Evolutionary conservation across 2,329 filamentous ascomycete genomes (phyloP).

Genomic region (Cordyceps militaris): DNA sequence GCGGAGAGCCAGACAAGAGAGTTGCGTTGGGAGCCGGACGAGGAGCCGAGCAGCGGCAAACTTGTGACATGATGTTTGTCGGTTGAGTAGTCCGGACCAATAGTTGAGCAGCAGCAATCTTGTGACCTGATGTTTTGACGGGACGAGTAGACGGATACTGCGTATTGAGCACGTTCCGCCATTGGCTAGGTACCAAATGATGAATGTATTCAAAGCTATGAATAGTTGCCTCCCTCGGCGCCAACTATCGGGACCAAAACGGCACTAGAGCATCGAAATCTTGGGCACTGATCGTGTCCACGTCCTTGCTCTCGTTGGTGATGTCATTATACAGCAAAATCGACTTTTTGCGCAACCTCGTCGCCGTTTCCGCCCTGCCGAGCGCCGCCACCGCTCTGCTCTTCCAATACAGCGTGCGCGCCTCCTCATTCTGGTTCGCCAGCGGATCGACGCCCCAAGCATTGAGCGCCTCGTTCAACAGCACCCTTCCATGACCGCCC

Average conservation of each 20-base stretch:
- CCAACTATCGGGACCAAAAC: conserved; percentile 10
- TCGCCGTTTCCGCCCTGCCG: conserved; percentile 10
- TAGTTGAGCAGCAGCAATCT: no score
- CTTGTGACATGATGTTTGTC: no score
- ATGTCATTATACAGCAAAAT: conserved; percentile 3
- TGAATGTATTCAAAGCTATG: no score
- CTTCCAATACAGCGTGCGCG: conserved; percentile 13
- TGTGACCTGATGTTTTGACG: no score
- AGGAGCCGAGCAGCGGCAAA: no score
- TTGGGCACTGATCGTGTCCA: background rate
- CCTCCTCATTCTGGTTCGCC: conserved; percentile 13
- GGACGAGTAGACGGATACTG: no score
- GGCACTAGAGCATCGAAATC: conserved; percentile 14
- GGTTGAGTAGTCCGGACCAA: no score
- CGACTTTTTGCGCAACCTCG: conserved; percentile 5
- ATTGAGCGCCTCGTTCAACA: conserved; percentile 8
- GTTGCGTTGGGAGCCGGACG: background rate
- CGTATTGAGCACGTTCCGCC: no score
- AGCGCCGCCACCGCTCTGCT: conserved; percentile 8
- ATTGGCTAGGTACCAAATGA: no score
- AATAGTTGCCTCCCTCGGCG: no score
- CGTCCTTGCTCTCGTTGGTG: conserved; percentile 2
- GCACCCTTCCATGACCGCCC: background rate
- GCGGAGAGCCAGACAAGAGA: background rate
- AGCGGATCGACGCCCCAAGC: conserved; percentile 12